Percentiles rank a stretch among this genome's conserved stretches.
phyloP scores from a whole-genome alignment of 139 green algal genomes.

The Tetraselmis chui region DNA sequence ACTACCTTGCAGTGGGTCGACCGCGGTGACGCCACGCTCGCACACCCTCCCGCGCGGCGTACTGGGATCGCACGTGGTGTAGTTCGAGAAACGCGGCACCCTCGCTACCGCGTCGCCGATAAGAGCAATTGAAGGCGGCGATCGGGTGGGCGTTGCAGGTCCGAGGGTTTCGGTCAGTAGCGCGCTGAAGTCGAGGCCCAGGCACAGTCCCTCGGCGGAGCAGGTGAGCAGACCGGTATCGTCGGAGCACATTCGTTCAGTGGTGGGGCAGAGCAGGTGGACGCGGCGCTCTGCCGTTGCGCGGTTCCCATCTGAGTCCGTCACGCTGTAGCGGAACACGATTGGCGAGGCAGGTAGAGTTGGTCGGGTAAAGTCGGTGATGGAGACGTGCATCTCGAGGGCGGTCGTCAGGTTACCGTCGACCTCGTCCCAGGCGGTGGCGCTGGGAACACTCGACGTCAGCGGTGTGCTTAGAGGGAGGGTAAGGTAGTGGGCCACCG shows the following conservation, averaged over 20 bases:
- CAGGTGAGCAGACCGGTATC: background rate
- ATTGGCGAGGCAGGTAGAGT: background rate
- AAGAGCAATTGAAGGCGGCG: background rate
- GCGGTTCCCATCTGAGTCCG: background rate
- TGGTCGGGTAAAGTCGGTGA: background rate
- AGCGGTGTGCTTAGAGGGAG: background rate
- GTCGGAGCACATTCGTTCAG: background rate
- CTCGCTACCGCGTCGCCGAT: background rate
- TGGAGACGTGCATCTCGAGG: background rate
- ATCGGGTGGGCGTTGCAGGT: too few species aligned
- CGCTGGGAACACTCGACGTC: background rate
- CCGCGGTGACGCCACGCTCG: background rate
- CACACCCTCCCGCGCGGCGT: background rate
- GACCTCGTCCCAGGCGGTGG: background rate
- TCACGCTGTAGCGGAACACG: background rate
- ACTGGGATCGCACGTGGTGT: background rate
- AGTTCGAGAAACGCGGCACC: background rate
- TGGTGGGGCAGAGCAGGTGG: background rate
- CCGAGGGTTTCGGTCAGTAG: background rate
- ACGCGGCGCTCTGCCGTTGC: background rate
- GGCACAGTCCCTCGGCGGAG: background rate
- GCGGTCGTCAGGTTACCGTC: background rate
- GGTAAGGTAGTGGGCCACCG: background rate
- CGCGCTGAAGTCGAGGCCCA: background rate
- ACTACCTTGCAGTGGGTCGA: background rate